These are phyloP conservation scores for Corylus avellana DNA, from an alignment of 306 rosid genomes.

Conservation along the genomic window DNA sequence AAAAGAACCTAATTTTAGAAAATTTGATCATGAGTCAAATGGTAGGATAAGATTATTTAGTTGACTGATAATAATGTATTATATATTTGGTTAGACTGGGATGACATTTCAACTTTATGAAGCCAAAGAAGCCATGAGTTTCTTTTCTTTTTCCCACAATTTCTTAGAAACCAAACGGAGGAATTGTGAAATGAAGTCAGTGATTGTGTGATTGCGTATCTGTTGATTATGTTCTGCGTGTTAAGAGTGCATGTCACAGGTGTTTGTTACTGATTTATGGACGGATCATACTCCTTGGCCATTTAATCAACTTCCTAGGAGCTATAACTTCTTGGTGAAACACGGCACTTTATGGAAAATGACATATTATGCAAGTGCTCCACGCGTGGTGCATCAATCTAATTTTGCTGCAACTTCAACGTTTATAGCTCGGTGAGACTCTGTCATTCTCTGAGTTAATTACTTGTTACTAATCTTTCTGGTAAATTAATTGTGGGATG, in stretches of 20 bases:
- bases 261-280: conserved; percentile 95
- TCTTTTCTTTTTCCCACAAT: not conserved
- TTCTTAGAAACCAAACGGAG: not conserved
- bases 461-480: not conserved
- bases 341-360: conserved; percentile 87
- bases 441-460: conserved; percentile 1
- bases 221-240: conserved; percentile 27
- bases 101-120: not conserved
- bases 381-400: conserved; percentile 85
- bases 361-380: conserved; percentile 90
- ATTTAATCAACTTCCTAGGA: conserved; percentile 91
- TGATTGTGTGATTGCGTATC: not conserved
- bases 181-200: not conserved
- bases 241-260: conserved; percentile 55
- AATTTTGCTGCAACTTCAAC: conserved; percentile 89
- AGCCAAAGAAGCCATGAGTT: not conserved
- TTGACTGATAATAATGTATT: conserved; percentile 3
- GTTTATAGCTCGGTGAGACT: conserved; percentile 88
- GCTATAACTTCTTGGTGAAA: conserved; percentile 96
- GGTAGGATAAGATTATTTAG: not conserved
- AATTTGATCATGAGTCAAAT: conserved; percentile 7
- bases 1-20: not conserved
- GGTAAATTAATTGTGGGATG: not conserved
- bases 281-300: conserved; percentile 99
- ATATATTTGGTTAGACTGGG: not conserved